Evolutionary conservation across 495 filamentous ascomycete genomes (phyloP), one percentile per base, ranked within the genome.

Genomic region (Talaromyces trachyspermus): DNA sequence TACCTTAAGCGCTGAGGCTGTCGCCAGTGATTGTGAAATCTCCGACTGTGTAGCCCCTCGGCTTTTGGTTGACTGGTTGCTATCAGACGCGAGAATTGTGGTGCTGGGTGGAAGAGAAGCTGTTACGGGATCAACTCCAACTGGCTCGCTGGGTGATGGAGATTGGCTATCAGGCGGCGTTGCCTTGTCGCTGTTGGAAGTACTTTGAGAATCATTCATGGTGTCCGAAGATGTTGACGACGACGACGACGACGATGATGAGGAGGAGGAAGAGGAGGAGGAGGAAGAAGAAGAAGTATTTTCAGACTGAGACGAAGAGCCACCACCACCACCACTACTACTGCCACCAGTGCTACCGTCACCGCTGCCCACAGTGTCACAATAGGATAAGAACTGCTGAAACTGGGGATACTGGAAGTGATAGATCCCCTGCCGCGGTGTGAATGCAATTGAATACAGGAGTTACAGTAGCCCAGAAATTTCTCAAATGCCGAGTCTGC

Each of bases 301-400:
- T 30, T 12, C 7, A 37, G 33, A 37, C 14, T 12, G 33, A 37
- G 2, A 1, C 2, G 33, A 37, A 15, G 33, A 37, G 9, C 10
- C 9, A 1, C 6, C 22, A 26, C 57, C 15, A 48, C 53, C 24
- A 23, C 27, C 10, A 29, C 46, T 5, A 49, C 60, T 15, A 22
- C n/a, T n/a, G n/a, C n/a, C n/a, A n/a, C n/a, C n/a, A n/a, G n/a
- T n/a, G n/a, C n/a, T n/a, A n/a, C n/a, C 12, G 19, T 43, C 36
- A 39, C 18, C 18, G 36, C 7, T 6, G 18, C 15, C 39, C n/a
- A 23, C 33, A 20, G 26, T 43, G 18, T 43, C 37, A 35, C 50
- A 53, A 15, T 48, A 53, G 9, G 40, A 53, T 2, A 53, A 24
- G 22, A 53, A 53, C 26, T 53, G 50, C 20, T 53, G 50, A 23